phyloP scores from a whole-genome alignment of 306 rosid genomes.

The Spatholobus suberectus region DNA sequence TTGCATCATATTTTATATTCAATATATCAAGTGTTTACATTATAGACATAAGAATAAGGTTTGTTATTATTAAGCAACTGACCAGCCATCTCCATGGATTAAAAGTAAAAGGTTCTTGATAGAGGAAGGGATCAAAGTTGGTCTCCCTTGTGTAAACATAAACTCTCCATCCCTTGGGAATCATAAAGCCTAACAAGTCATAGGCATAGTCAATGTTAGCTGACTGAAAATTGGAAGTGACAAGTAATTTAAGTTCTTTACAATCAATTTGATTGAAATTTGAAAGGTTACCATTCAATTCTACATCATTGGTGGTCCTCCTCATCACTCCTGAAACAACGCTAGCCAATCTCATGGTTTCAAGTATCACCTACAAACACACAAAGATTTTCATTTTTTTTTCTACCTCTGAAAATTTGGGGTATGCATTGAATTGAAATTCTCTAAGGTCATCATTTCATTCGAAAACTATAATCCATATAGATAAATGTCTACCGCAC shows the following conservation, averaged over 20 bases:
- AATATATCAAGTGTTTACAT: not conserved
- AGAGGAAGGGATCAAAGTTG: slow-evolving; percentile 67
- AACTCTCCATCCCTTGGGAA: slow-evolving; percentile 88
- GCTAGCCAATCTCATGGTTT: slow-evolving; percentile 76
- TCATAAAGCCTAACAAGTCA: slow-evolving; percentile 54
- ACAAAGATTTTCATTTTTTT: not conserved
- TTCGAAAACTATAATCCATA: not conserved
- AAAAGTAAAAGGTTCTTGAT: slow-evolving; percentile 72
- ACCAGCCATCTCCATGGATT: slow-evolving; percentile 94
- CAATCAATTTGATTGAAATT: slow-evolving; percentile 20
- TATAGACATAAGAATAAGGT: not conserved
- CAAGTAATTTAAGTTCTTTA: not conserved
- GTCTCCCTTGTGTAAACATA: slow-evolving; percentile 77
- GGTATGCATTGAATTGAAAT: not conserved
- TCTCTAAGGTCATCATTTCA: not conserved
- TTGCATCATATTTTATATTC: slow-evolving; percentile 21
- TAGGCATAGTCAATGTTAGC: not conserved
- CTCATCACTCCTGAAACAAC: slow-evolving; percentile 78
- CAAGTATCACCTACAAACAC: slow-evolving; percentile 65
- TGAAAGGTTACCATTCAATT: slow-evolving; percentile 58
- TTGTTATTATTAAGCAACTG: slow-evolving; percentile 27
- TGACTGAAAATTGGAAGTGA: not conserved
- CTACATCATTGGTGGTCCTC: slow-evolving; percentile 62
- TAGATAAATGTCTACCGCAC: slow-evolving; percentile 54
- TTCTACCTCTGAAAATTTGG: not conserved